Percentiles rank a stretch among this genome's conserved stretches.
These are phyloP conservation scores for Rhizomucor pusillus DNA, from an alignment of 371 early-diverging fungal species.

Conservation along the genomic window DNA sequence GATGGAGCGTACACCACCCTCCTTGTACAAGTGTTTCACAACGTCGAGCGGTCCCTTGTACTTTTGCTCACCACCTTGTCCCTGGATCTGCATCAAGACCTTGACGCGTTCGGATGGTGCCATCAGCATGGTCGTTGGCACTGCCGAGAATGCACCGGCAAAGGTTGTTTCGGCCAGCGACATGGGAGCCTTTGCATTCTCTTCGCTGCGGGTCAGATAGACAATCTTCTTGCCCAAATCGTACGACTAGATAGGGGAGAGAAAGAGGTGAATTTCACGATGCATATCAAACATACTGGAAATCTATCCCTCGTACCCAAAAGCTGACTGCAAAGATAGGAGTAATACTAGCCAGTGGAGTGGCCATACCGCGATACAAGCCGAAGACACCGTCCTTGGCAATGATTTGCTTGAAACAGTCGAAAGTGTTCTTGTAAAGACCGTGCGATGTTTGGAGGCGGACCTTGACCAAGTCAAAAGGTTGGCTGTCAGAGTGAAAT, in stretches of 20 bases:
- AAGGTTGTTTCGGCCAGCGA: conserved; percentile 77
- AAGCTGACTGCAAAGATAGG: conserved; percentile 96
- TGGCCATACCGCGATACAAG: conserved; percentile 93
- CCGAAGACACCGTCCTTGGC: conserved; percentile 88
- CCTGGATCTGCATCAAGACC: conserved; percentile 83
- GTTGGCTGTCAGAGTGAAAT: conserved; percentile 46
- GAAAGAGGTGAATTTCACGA: too few species aligned
- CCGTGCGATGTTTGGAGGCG: conserved; percentile 89
- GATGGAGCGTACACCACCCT: conserved; percentile 80
- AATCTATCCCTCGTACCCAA: conserved; percentile 62
- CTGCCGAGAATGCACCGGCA: conserved; percentile 96
- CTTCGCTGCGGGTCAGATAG: conserved; percentile 55
- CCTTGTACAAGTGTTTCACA: conserved; percentile 67
- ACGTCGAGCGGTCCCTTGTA: conserved; percentile 87
- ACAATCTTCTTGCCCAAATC: conserved; percentile 73
- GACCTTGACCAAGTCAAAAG: conserved; percentile 88
- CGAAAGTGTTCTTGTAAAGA: conserved; percentile 81
- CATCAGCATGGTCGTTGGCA: conserved; percentile 93
- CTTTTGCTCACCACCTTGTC: conserved; percentile 47
- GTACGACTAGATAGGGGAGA: conserved; percentile 52
- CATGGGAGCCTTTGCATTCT: conserved; percentile 51
- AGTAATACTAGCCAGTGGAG: conserved; percentile 89
- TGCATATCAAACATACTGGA: too few species aligned
- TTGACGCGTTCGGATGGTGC: conserved; percentile 95
- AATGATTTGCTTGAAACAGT: conserved; percentile 88